Conservation (phyloP, 108 stramenopile species). For the Pseudonitzschia pungens region DNA sequence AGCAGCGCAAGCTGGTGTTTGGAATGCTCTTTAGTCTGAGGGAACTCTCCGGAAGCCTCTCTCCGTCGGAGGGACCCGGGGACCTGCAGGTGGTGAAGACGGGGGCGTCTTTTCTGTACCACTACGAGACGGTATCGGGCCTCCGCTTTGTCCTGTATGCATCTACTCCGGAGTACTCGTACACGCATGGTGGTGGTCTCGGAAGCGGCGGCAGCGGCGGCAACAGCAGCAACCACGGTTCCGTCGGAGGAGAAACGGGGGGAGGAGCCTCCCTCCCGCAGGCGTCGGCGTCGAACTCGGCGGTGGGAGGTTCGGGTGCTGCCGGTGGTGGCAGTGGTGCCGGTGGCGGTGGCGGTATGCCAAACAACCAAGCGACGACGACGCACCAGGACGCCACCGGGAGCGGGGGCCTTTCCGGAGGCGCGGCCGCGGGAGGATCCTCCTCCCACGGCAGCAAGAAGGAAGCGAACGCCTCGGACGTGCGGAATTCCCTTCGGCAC, state of each 20-base stretch:
- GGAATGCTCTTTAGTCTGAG: slow-evolving; percentile 87
- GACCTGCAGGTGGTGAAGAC: slow-evolving; percentile 77
- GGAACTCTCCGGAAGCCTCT: slow-evolving; percentile 73
- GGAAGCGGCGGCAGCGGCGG: not conserved
- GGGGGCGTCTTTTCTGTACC: slow-evolving; percentile 77
- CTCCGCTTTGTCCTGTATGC: slow-evolving; percentile 83
- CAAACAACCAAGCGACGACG: slow-evolving; percentile 27
- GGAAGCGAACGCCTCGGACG: slow-evolving; percentile 12
- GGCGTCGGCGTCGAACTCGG: too few species aligned
- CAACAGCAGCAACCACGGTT: not conserved
- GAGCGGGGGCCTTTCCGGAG: too few species aligned
- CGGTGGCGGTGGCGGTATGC: slow-evolving; percentile 1
- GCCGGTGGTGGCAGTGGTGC: not conserved
- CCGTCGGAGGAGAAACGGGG: too few species aligned
- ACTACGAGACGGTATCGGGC: slow-evolving; percentile 80
- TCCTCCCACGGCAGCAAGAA: too few species aligned
- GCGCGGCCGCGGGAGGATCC: too few species aligned
- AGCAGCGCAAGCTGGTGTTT: slow-evolving; percentile 88
- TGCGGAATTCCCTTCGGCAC: slow-evolving; percentile 69
- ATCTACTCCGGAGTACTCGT: slow-evolving; percentile 39
- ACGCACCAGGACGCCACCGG: not conserved
- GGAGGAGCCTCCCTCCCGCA: too few species aligned
- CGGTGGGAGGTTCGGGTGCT: too few species aligned
- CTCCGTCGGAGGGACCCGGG: slow-evolving; percentile 50
- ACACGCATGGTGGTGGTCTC: too few species aligned